phyloP scores from a whole-genome alignment of 768 basidiomycete genomes.

The Pleurotus sapidus region DNA sequence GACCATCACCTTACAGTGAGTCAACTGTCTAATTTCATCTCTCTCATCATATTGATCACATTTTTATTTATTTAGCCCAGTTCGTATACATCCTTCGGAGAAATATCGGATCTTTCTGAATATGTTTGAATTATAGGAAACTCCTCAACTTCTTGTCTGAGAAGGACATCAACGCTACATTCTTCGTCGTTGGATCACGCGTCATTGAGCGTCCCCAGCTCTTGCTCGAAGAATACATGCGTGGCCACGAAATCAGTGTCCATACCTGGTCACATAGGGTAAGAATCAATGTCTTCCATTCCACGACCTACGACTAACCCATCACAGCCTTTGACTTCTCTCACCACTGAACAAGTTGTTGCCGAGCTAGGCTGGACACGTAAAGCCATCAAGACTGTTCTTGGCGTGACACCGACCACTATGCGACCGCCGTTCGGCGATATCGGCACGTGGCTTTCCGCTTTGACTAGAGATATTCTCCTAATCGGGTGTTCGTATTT shows the following conservation, averaged over 20 bases:
- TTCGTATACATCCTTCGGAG: slow-evolving; percentile 24
- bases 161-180: slow-evolving; percentile 72
- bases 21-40: slow-evolving; percentile 12
- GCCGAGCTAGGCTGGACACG: slow-evolving; percentile 94
- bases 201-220: slow-evolving; percentile 75
- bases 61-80: slow-evolving; percentile 39
- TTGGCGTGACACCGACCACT: slow-evolving; percentile 74
- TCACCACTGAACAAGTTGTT: slow-evolving; percentile 82
- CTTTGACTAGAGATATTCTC: neutral
- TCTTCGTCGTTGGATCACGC: slow-evolving; percentile 80
- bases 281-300: slow-evolving; percentile 11
- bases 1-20: slow-evolving; percentile 81
- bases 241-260: slow-evolving; percentile 76
- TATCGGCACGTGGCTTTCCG: slow-evolving; percentile 43
- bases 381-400: slow-evolving; percentile 72
- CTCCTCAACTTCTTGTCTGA: slow-evolving; percentile 69
- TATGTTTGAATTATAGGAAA: slow-evolving; percentile 34
- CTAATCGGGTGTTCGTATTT: neutral
- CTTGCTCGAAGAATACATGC: slow-evolving; percentile 78
- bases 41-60: neutral
- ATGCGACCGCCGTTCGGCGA: slow-evolving; percentile 86
- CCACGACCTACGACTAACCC: neutral
- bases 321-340: slow-evolving; percentile 55
- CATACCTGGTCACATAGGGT: slow-evolving; percentile 92
- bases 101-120: slow-evolving; percentile 4